Base-by-base conservation (phyloP, 768 basidiomycete genomes). In the Mrakia blollopis region DNA sequence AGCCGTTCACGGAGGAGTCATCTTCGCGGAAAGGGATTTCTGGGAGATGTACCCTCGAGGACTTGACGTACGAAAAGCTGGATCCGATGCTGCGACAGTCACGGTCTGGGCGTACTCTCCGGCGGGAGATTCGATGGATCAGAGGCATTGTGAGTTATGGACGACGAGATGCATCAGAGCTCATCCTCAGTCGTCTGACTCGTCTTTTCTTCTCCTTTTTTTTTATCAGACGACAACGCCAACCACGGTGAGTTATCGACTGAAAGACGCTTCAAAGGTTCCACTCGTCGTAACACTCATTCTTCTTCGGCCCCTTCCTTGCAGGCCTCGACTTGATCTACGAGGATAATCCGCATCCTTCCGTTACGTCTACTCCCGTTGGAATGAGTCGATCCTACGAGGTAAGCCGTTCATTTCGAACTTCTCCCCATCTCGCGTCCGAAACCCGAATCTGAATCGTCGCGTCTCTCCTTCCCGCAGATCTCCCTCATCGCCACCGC, bases 31-130 rank as follows among this genome's bases (percentile, higher is more conserved):
- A 39, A 54, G 73, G 30, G 30, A 74, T 25, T 74, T 74, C 73
- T 74, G 60, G 60, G 28, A 74, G 61, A 74, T 74, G 73, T 50
- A 28, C 18, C 73, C 73, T 44, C 35, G 73, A n/a, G 39, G 57
- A 11, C 28, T 74, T n/a, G 73, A 74, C 73, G 54, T 74, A 4
- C n/a, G 47, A n/a, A 65, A 65, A 23, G 60, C 62, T 16, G 60
- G 73, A 25, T 32, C 18, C 25, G 62, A 74, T 39, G 13, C 25
- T 13, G 73, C 73, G 1, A 47, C 57, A 5, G 73, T 74, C n/a
- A 74, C 73, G 5, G 30, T 74, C n/a, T 74, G 73, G 73, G 73
- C 60, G n/a, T 74, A 74, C 60, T 74, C 73, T 30, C 73, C 73
- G 1, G 73, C 73, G 14, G 73, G 73, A 37, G 61, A 39, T 1